Evolutionary conservation across 345 rosid species (phyloP), one percentile per base, ranked within the genome.

Genomic region (Raphanus raphanistrum): DNA sequence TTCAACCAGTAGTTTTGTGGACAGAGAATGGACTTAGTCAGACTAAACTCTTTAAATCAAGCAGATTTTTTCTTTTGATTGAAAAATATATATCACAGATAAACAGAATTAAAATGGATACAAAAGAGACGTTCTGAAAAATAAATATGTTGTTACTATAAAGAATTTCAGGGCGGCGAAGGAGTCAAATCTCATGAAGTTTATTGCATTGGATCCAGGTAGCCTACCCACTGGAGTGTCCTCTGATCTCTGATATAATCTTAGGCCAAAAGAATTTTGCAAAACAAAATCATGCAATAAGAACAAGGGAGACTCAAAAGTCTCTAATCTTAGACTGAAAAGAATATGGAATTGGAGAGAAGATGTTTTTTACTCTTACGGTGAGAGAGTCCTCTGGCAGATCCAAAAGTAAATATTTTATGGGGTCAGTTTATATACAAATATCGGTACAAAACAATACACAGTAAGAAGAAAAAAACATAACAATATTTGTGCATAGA

Each of bases 251-350:
- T 79, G 26, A 74, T 73, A 76, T 65, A 70, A 72, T 71, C 64
- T 36, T 70, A n/a, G 70, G 74, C 80, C 52, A 72, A 80, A 80
- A 80, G 73, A 80, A 80, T 76, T 80, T 61, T 33, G 16, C 8
- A 6, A 27, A 70, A n/a, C 65, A 71, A 76, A 80, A 50, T 80
- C 70, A 74, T 80, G 74, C 29, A 61, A 64, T 31, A 52, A 33
- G 1, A 54, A 50, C 33, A 55, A 8, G 76, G 43, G 55, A 70
- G 32, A 9, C 62, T 65, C 21, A 8, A 59, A 8, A 11, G 32
- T 11, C 26, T 10, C 31, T 58, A 3, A 9, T 57, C 29, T 57
- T 21, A 55, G 28, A 55, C 10, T 8, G 61, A 57, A 4, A 57
- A 25, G 31, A 55, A 10, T 33, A 59, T 55, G 32, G 35, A 16